Evolutionary conservation across 1,284 basidiomycete species (phyloP).

Genomic region (Microbotryum saponariae): DNA sequence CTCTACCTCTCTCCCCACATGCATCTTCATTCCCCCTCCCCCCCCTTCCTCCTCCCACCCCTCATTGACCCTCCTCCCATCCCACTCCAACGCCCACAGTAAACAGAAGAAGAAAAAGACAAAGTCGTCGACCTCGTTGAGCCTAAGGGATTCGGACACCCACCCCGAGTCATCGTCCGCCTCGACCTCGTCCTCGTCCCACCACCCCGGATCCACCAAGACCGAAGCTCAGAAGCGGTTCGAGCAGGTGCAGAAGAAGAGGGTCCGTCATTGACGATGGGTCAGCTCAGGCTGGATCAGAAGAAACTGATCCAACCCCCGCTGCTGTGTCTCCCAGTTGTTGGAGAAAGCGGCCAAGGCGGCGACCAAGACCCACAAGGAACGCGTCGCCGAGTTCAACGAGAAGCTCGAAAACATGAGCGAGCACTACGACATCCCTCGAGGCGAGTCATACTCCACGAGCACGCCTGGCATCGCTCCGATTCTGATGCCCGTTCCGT

Average conservation of each 20-base stretch:
- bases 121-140: slow-evolving; percentile 52
- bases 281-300: slow-evolving; percentile 16
- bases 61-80: slow-evolving; percentile 1
- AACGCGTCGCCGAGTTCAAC: slow-evolving; percentile 88
- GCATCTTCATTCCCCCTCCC: too few species aligned
- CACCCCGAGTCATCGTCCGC: slow-evolving; percentile 48
- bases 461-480: too few species aligned
- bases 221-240: slow-evolving; percentile 87
- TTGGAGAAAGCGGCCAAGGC: slow-evolving; percentile 69
- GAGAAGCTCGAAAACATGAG: slow-evolving; percentile 75
- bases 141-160: slow-evolving; percentile 44
- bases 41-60: background rate
- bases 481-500: too few species aligned
- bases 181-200: slow-evolving; percentile 48
- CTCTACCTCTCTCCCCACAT: background rate
- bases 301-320: slow-evolving; percentile 4
- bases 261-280: slow-evolving; percentile 53
- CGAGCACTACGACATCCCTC: slow-evolving; percentile 85
- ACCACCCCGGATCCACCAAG: slow-evolving; percentile 46
- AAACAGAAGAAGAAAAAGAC: slow-evolving; percentile 83
- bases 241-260: slow-evolving; percentile 70
- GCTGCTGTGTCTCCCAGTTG: slow-evolving; percentile 42
- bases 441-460: too few species aligned
- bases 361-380: slow-evolving; percentile 86
- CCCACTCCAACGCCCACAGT: slow-evolving; percentile 11